A percentile compares a stretch with the other conserved stretches of the same genome.
phyloP scores from a whole-genome alignment of 75 land plant species.

The Ceratopteris richardii region DNA sequence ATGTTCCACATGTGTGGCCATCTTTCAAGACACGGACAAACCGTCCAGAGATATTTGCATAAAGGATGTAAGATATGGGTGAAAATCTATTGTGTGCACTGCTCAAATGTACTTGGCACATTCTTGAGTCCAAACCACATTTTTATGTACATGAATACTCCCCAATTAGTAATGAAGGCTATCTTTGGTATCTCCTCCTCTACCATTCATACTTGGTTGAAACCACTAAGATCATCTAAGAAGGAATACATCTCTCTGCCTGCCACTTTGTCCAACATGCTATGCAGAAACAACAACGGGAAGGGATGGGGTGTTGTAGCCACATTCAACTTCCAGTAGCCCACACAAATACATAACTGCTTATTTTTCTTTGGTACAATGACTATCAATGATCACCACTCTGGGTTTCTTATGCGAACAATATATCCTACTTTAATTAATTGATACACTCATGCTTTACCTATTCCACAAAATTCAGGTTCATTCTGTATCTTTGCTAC shows the following conservation, averaged over 20 bases:
- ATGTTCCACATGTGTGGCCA: too few species aligned
- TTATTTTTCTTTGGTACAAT: conserved; percentile 10
- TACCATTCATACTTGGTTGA: conserved; percentile 5
- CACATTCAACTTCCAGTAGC: conserved; percentile 3
- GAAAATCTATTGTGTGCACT: background rate
- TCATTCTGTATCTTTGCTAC: background rate
- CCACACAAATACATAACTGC: background rate
- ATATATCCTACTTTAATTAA: background rate
- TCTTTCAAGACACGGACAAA: too few species aligned
- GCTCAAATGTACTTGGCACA: conserved; percentile 11
- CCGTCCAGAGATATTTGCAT: too few species aligned
- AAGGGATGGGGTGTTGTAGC: background rate
- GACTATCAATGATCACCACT: conserved; percentile 6
- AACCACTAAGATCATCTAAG: conserved; percentile 5
- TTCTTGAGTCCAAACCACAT: conserved; percentile 16
- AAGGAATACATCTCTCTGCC: conserved; percentile 10
- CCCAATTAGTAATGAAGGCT: conserved; percentile 12
- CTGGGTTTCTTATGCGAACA: background rate
- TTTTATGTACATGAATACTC: conserved; percentile 4
- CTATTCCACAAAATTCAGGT: background rate
- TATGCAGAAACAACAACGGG: background rate
- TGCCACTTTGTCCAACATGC: background rate
- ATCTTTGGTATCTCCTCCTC: conserved; percentile 11
- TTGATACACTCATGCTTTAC: background rate
- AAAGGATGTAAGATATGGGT: too few species aligned